Evolutionary conservation across 345 rosid species (phyloP).

Genomic region (Linum tenue): DNA sequence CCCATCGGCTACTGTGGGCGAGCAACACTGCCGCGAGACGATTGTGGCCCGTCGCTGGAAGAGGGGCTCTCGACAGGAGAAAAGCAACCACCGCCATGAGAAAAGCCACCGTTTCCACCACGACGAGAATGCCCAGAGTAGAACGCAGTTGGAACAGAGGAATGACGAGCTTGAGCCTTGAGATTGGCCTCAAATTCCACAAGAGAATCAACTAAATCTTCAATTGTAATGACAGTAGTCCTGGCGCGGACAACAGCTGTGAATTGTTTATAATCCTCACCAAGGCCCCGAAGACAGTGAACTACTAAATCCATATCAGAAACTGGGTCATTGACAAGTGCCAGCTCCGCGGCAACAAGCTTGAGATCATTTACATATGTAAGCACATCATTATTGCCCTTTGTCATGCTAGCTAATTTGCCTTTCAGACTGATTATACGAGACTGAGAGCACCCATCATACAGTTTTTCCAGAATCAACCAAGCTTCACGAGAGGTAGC

Average conservation of each 20-base stretch:
- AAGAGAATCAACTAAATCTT: not conserved
- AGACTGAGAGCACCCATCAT: not conserved
- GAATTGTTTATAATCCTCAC: not conserved
- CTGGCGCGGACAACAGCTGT: not conserved
- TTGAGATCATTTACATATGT: not conserved
- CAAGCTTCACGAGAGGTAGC: not conserved
- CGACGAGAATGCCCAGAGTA: not conserved
- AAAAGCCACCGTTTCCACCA: no score
- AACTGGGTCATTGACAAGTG: not conserved
- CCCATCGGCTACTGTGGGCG: no score
- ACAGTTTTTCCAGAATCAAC: not conserved
- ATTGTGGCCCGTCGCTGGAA: no score
- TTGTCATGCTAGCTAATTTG: not conserved
- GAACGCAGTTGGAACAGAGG: not conserved
- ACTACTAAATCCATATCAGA: not conserved
- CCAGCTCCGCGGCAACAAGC: not conserved
- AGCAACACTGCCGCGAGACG: no score
- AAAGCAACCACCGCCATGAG: no score
- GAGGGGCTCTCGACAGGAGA: no score
- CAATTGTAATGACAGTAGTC: not conserved
- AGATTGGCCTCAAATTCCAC: not conserved
- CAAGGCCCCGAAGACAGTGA: not conserved
- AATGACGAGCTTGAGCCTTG: not conserved
- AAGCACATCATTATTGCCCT: not conserved
- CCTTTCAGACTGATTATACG: constrained; percentile 1